A percentile compares a stretch with the other conserved stretches of the same genome.
Evolutionary conservation across 352 stramenopile species (phyloP).

Genomic region (Pythium pyrilobum): DNA sequence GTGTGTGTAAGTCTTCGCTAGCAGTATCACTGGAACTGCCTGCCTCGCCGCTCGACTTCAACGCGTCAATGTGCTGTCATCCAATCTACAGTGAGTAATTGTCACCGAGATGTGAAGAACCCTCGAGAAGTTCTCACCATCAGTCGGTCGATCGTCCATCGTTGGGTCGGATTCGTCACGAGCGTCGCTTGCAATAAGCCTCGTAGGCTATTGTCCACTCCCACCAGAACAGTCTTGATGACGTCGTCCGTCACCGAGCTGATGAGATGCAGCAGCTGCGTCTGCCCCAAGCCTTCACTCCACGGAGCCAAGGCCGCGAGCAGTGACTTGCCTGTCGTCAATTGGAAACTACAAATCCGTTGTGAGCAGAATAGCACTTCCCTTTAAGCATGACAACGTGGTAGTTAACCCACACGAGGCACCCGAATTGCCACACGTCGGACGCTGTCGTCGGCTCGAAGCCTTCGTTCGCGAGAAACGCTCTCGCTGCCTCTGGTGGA

Average conservation of each 20-base stretch:
- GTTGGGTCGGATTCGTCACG: constrained; percentile 33
- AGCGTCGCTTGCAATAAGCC: constrained; percentile 42
- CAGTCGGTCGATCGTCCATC: constrained; percentile 29
- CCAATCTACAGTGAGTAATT: neutral
- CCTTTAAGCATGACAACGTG: neutral
- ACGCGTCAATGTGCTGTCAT: constrained; percentile 9
- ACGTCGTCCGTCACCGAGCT: constrained; percentile 48
- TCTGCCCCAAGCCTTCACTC: constrained; percentile 25
- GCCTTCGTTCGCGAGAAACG: constrained; percentile 32
- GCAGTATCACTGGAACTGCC: constrained; percentile 8
- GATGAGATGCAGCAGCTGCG: constrained; percentile 49
- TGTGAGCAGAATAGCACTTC: no score
- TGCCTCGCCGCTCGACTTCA: neutral
- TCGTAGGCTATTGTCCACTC: constrained; percentile 26
- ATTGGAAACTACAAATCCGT: constrained; percentile 42
- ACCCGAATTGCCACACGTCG: constrained; percentile 77
- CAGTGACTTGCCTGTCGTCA: constrained; percentile 39
- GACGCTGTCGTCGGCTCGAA: constrained; percentile 42
- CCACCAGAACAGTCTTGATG: constrained; percentile 29
- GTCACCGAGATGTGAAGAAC: neutral
- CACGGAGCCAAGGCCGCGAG: constrained; percentile 43
- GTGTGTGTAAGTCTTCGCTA: constrained; percentile 14
- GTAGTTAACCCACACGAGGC: constrained; percentile 59
- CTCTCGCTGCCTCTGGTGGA: constrained; percentile 44
- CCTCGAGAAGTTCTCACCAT: constrained; percentile 1